Conservation (phyloP, 768 basidiomycete genomes). For the Trametes punicea region DNA sequence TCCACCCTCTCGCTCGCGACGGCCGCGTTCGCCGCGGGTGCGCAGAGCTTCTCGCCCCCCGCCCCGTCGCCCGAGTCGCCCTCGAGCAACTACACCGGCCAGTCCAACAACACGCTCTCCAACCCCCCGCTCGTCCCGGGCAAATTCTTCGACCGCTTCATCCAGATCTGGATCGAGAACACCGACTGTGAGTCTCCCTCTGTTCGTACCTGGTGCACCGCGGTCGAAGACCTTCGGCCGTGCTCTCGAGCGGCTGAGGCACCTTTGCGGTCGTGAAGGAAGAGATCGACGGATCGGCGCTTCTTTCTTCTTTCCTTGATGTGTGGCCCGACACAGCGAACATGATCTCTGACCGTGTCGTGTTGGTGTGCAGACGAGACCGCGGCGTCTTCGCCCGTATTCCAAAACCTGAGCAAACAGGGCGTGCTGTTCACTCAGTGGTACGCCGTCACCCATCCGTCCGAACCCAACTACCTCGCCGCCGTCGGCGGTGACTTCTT, state of each 20-base stretch:
- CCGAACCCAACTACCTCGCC: constrained; percentile 59
- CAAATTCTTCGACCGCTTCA: constrained; percentile 45
- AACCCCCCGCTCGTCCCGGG: constrained; percentile 39
- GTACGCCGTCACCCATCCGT: constrained; percentile 53
- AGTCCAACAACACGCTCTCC: constrained; percentile 41
- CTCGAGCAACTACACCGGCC: constrained; percentile 40
- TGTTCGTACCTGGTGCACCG: background rate
- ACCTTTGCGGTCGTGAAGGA: too few species aligned
- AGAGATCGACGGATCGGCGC: too few species aligned
- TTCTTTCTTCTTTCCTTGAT: too few species aligned
- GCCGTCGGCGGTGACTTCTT: constrained; percentile 51
- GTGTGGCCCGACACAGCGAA: too few species aligned
- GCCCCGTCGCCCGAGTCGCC: constrained; percentile 25
- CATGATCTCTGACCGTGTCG: background rate
- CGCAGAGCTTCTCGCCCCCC: constrained; percentile 30
- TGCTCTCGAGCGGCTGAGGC: too few species aligned
- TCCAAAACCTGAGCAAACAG: constrained; percentile 41
- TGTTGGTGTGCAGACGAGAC: constrained; percentile 13
- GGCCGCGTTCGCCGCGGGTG: constrained; percentile 24
- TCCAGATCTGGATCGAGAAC: constrained; percentile 62
- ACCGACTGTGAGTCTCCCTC: constrained; percentile 41
- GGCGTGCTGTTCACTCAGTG: constrained; percentile 45
- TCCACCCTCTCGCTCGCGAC: constrained; percentile 15
- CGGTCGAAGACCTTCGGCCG: too few species aligned
- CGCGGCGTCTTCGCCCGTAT: constrained; percentile 27